These are phyloP conservation scores for Cucurbita pepo DNA, from an alignment of 306 rosid genomes.

Conservation along the genomic window DNA sequence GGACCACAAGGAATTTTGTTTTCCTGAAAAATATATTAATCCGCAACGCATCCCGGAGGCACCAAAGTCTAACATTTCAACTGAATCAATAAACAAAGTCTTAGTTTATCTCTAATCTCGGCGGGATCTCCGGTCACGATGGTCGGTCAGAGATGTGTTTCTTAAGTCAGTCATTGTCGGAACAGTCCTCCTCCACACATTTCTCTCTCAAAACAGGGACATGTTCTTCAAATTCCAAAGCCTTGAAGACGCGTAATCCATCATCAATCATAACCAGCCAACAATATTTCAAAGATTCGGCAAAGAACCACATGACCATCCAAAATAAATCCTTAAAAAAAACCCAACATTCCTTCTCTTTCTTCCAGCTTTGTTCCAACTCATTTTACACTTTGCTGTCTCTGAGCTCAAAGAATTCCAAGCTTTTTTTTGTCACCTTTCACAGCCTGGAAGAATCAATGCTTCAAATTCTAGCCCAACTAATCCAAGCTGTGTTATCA, in stretches of 20 bases:
- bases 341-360: neutral
- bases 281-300: no score
- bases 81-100: neutral
- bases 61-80: neutral
- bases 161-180: no score
- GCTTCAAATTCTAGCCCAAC: neutral
- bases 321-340: neutral
- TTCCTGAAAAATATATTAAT: no score
- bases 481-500: neutral
- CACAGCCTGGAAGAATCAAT: slow-evolving; percentile 3
- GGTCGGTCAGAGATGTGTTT: neutral
- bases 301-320: no score
- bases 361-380: slow-evolving; percentile 4
- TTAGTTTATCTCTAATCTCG: neutral
- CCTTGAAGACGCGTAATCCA: no score
- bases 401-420: neutral
- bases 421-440: neutral
- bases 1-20: no score
- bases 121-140: neutral
- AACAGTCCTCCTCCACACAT: no score
- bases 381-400: neutral
- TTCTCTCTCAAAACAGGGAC: no score
- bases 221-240: no score
- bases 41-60: neutral
- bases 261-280: no score